Evolutionary conservation across 257 asterid species (phyloP).

Genomic region (Rhazya stricta): DNA sequence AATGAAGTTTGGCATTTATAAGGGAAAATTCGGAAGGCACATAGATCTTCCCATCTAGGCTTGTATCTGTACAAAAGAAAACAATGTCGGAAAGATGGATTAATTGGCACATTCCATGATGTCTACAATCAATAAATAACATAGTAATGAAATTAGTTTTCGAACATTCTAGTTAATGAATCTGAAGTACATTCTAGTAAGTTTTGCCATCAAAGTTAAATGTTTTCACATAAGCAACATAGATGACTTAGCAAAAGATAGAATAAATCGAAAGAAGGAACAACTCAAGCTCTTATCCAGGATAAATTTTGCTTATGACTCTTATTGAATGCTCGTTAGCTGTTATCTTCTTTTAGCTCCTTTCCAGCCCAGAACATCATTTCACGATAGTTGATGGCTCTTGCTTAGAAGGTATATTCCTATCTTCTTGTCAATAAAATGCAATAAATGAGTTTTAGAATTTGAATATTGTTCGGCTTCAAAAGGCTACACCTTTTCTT

Average conservation of each 20-base stretch:
- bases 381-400: neutral
- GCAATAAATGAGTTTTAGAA: neutral
- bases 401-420: neutral
- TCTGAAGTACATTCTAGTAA: neutral
- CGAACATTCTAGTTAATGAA: neutral
- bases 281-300: neutral
- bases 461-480: neutral
- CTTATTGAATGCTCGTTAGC: neutral
- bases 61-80: slow-evolving; percentile 42
- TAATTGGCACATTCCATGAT: neutral
- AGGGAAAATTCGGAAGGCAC: slow-evolving; percentile 78
- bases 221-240: neutral
- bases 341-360: neutral
- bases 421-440: neutral
- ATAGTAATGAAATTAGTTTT: neutral
- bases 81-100: slow-evolving; percentile 3
- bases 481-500: neutral
- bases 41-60: slow-evolving; percentile 77
- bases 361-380: neutral
- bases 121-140: neutral
- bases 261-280: neutral
- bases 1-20: slow-evolving; percentile 53
- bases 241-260: neutral
- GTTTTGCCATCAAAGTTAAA: neutral
- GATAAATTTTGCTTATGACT: neutral